A percentile compares a stretch with the other conserved stretches of the same genome.
Evolutionary conservation across 371 early-diverging fungal species (phyloP).

Genomic region (Gilbertella persicaria): DNA sequence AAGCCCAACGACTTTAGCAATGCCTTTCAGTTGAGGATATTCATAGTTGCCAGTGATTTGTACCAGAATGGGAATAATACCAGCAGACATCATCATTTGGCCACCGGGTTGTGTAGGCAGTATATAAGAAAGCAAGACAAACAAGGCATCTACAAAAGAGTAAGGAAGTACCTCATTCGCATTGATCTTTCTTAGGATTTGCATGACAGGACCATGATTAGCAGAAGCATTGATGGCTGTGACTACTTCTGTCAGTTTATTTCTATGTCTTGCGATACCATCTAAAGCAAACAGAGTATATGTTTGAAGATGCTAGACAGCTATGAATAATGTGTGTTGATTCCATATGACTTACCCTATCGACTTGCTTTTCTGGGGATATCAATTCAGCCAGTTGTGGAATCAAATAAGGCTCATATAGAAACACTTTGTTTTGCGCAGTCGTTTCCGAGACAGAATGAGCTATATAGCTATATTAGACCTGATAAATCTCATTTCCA

Average conservation of each 20-base stretch:
- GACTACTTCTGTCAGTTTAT: conserved; percentile 77
- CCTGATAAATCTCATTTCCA: too few species aligned
- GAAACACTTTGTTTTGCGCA: conserved; percentile 74
- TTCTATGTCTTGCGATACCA: conserved; percentile 76
- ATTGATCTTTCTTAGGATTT: conserved; percentile 71
- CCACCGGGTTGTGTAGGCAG: conserved; percentile 82
- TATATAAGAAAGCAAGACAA: conserved; percentile 74
- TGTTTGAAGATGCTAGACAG: conserved; percentile 69
- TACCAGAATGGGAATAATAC: conserved; percentile 79
- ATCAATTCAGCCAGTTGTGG: conserved; percentile 75
- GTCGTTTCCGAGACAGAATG: conserved; percentile 69
- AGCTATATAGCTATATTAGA: too few species aligned
- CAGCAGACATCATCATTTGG: conserved; percentile 89
- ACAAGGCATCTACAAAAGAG: conserved; percentile 86
- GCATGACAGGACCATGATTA: conserved; percentile 90
- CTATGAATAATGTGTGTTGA: neutral
- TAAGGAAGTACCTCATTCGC: conserved; percentile 57
- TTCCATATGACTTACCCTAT: conserved; percentile 21
- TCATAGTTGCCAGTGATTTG: conserved; percentile 59
- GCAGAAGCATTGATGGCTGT: conserved; percentile 89
- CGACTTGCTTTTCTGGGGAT: conserved; percentile 61
- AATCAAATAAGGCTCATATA: conserved; percentile 85
- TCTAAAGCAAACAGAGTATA: conserved; percentile 82
- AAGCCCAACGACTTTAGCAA: conserved; percentile 73
- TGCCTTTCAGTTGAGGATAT: conserved; percentile 57